phyloP scores from a whole-genome alignment of 768 basidiomycete genomes.

The Lentinula aciculospora region DNA sequence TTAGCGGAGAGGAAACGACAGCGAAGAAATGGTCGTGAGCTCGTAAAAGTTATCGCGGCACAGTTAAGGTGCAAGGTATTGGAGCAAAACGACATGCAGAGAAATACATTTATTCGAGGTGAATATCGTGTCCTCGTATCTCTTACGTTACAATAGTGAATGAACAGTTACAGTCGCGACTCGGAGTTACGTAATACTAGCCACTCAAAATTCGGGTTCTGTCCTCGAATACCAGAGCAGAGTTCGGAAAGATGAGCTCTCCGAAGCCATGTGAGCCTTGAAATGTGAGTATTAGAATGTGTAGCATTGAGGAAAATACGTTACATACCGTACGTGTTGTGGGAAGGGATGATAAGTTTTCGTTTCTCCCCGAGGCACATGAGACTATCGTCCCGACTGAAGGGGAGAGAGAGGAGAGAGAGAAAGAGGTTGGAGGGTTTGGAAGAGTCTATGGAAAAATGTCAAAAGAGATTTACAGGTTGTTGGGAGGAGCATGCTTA shows the following conservation, averaged over 20 bases:
- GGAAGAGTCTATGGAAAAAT: slow-evolving; percentile 14
- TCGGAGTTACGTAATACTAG: neutral
- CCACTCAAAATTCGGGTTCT: slow-evolving; percentile 64
- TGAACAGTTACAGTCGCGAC: slow-evolving; percentile 34
- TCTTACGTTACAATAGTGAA: neutral
- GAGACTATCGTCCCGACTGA: slow-evolving; percentile 84
- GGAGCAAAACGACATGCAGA: too few relatives aligned
- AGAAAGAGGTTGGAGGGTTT: slow-evolving; percentile 15
- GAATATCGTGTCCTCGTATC: too few relatives aligned
- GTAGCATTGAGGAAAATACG: neutral
- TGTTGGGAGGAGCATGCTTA: slow-evolving; percentile 15
- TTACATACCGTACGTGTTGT: slow-evolving; percentile 73
- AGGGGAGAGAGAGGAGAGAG: slow-evolving; percentile 27
- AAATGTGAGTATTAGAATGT: neutral
- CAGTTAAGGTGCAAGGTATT: too few relatives aligned
- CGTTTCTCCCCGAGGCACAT: slow-evolving; percentile 91
- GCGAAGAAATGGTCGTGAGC: too few relatives aligned
- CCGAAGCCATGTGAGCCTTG: slow-evolving; percentile 74
- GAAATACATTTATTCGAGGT: too few relatives aligned
- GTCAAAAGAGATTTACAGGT: slow-evolving; percentile 24
- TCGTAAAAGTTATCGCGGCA: too few relatives aligned
- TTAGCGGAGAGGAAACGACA: too few relatives aligned
- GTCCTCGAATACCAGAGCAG: slow-evolving; percentile 84
- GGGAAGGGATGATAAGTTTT: slow-evolving; percentile 77
- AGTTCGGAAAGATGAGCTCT: slow-evolving; percentile 67